Percentiles rank a stretch among this genome's conserved stretches.
Evolutionary conservation across 2,329 filamentous ascomycete species (phyloP).

Genomic region (Kalaharituber pfeilii): DNA sequence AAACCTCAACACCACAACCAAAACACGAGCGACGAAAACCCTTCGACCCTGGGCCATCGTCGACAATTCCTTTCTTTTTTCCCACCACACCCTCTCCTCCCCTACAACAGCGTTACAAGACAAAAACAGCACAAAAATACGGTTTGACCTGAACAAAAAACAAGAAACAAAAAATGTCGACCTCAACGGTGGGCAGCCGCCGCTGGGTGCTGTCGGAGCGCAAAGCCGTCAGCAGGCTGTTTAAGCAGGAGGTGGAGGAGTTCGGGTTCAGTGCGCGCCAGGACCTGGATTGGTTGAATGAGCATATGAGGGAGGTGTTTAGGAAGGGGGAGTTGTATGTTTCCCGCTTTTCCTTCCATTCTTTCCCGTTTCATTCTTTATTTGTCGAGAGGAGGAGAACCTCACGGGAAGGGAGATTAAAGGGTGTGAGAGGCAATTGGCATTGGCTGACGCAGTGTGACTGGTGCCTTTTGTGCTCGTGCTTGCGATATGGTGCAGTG

Average conservation of each 20-base stretch:
- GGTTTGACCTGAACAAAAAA: not conserved
- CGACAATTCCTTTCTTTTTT: too few relatives aligned
- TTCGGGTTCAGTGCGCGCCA: constrained; percentile 83
- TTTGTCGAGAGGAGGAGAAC: not conserved
- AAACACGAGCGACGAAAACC: too few relatives aligned
- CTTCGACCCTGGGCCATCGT: too few relatives aligned
- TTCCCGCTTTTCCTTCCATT: not conserved
- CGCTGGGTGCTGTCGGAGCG: constrained; percentile 78
- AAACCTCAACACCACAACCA: too few relatives aligned
- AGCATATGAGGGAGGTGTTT: constrained; percentile 93
- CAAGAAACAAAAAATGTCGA: constrained; percentile 7
- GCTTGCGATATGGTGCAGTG: constrained; percentile 46
- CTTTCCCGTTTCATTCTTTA: too few relatives aligned
- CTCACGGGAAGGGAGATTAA: not conserved
- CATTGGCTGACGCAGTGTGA: not conserved
- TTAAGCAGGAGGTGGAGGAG: constrained; percentile 73
- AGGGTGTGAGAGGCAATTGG: too few relatives aligned
- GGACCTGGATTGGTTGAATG: constrained; percentile 94
- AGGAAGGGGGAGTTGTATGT: constrained; percentile 43
- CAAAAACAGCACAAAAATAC: not conserved
- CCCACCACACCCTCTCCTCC: too few relatives aligned
- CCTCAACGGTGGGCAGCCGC: constrained; percentile 47
- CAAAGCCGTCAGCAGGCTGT: constrained; percentile 55
- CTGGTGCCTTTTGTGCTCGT: not conserved
- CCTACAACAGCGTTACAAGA: too few relatives aligned